Percentiles rank a stretch among this genome's conserved stretches.
phyloP scores from a whole-genome alignment of 2,329 filamentous ascomycete genomes.

The Penicillium corylophilum region DNA sequence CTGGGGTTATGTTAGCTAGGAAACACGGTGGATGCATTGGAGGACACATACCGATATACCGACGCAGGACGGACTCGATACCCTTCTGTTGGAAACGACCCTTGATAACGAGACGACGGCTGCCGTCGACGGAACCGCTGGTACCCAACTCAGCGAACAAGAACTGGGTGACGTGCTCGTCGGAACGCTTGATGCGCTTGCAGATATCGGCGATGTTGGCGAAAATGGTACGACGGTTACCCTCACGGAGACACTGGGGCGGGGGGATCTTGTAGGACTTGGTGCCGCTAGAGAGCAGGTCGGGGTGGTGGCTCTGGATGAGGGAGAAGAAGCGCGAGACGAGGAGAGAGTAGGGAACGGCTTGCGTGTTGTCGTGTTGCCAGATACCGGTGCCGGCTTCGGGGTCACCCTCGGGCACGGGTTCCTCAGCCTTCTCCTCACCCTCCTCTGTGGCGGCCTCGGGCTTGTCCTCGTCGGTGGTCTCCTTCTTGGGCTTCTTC shows the following conservation, averaged over 20 bases:
- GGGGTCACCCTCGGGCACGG: slow-evolving; percentile 70
- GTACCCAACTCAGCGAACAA: slow-evolving; percentile 98
- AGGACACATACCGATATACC: slow-evolving; percentile 77
- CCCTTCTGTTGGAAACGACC: slow-evolving; percentile 99
- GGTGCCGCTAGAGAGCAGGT: slow-evolving; percentile 81
- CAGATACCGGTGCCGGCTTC: slow-evolving; percentile 87
- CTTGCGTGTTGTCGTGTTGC: slow-evolving; percentile 73
- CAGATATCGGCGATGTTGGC: slow-evolving; percentile 98
- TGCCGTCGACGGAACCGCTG: slow-evolving; percentile 90
- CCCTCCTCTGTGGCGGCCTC: slow-evolving; percentile 60
- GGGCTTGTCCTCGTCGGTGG: slow-evolving; percentile 63
- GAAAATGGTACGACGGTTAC: slow-evolving; percentile 99
- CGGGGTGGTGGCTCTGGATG: slow-evolving; percentile 92
- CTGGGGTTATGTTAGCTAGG: slow-evolving; percentile 39
- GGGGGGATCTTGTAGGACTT: slow-evolving; percentile 99
- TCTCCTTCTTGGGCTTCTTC: slow-evolving; percentile 61
- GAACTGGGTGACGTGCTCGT: slow-evolving; percentile 96
- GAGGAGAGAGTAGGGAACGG: slow-evolving; percentile 81
- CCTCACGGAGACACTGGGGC: slow-evolving; percentile 97
- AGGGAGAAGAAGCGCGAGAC: slow-evolving; percentile 92
- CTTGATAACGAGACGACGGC: slow-evolving; percentile 93
- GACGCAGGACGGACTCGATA: slow-evolving; percentile 93
- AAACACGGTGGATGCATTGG: slow-evolving; percentile 2
- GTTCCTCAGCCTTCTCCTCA: slow-evolving; percentile 56
- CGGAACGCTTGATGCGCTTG: slow-evolving; percentile 98